These are phyloP conservation scores for Dictyostelium brefeldianum DNA, from an alignment of 78 protist species.

Conservation along the genomic window DNA sequence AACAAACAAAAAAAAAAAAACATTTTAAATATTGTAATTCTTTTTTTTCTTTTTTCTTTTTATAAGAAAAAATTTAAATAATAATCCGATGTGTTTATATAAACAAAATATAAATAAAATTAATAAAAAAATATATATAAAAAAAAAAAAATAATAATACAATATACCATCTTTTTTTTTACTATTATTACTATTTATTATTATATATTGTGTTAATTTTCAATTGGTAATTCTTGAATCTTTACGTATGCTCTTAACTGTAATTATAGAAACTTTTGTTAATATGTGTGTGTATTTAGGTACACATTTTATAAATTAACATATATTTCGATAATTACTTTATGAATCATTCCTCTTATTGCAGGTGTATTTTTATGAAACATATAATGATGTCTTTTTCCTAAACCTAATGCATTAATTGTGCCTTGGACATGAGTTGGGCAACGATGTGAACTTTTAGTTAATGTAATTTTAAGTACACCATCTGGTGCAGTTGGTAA, in stretches of 20 bases:
- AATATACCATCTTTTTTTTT: background rate
- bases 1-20: background rate
- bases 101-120: background rate
- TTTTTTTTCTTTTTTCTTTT: background rate
- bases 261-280: no score
- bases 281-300: no score
- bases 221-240: constrained; percentile 23
- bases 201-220: background rate
- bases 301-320: no score
- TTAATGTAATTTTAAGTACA: constrained; percentile 53
- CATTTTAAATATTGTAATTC: background rate
- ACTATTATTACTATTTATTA: background rate
- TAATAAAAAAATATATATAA: background rate
- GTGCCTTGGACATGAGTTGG: constrained; percentile 42
- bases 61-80: background rate
- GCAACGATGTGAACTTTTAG: constrained; percentile 8
- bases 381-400: constrained; percentile 34
- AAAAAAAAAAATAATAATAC: background rate
- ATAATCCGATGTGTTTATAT: background rate
- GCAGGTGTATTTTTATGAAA: constrained; percentile 72
- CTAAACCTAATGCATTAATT: constrained; percentile 49
- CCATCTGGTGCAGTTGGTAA: constrained; percentile 70
- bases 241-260: constrained; percentile 7
- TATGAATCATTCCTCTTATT: constrained; percentile 79
- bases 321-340: no score